A percentile compares a stretch with the other conserved stretches of the same genome.
Evolutionary conservation across 73 alveolate species (phyloP).

Genomic region (Symbiodinium natans): DNA sequence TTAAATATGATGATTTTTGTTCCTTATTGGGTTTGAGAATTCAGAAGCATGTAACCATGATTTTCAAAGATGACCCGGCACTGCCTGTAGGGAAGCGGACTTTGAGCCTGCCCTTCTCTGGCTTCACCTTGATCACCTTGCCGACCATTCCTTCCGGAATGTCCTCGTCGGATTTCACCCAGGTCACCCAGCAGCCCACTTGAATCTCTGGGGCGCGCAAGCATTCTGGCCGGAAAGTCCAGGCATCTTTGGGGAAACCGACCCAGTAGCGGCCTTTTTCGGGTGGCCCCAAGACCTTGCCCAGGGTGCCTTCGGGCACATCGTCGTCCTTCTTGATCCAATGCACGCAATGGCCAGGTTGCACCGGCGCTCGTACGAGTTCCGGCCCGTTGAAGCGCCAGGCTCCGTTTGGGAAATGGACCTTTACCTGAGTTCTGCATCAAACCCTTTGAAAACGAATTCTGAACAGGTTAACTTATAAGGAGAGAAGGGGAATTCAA

Average conservation of each 20-base stretch:
- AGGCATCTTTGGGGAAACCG: background rate
- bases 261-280: background rate
- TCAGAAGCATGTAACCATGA: background rate
- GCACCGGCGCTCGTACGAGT: background rate
- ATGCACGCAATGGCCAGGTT: background rate
- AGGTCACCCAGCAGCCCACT: constrained; percentile 28
- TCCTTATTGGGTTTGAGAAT: no score
- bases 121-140: background rate
- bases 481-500: no score
- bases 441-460: no score
- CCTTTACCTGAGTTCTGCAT: background rate
- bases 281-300: no score
- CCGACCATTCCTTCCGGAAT: background rate
- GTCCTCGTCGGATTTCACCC: background rate
- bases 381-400: constrained; percentile 21
- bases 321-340: constrained; percentile 2
- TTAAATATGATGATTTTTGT: no score
- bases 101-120: background rate
- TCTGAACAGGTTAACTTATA: no score
- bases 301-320: no score
- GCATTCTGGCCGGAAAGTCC: background rate
- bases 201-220: background rate
- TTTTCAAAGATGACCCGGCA: background rate
- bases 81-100: constrained; percentile 12
- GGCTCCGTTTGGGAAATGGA: background rate